Evolutionary conservation across 306 rosid genomes (phyloP), one percentile per base, ranked within the genome.

Genomic region (Cicer judaicum): DNA sequence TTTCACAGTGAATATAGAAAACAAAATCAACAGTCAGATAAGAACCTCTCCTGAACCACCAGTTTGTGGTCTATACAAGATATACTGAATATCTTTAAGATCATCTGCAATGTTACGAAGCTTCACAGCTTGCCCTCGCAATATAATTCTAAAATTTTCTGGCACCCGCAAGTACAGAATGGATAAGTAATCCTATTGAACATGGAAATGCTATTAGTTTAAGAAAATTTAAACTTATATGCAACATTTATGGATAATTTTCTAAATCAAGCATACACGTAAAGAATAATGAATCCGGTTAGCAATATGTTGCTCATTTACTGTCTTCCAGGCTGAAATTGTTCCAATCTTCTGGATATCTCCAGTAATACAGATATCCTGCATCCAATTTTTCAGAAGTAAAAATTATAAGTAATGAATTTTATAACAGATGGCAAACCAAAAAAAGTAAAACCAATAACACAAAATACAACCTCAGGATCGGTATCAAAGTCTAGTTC

Each of bases 91-190:
- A 84, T 47, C 73, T 73, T 83, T 85, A 57, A 93, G 91, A 86
- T 93, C 93, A 63, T 89, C 79, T 6, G 89, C 98, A 78, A 88
- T 80, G 76, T 88, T 93, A 74, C 82, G 96, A 46, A 77, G 91
- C 79, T 80, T 73, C 87, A 91, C 92, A 72, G 71, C 85, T 84
- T 66, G 47, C 49, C 98, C 96, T 3, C 96, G 86, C 75, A 93
- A 82, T 76, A 88, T 65, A 68, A 93, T 83, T 19, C 73, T 87
- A 80, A 93, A 93, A 64, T 44, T 65, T 70, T 69, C 84, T 5
- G 96, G 89, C 8, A 84, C 63, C 64, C 86, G 78, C 91, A 93
- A 83, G 90, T 91, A 93, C 86, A 93, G 85, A 78, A 93, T 91
- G 74, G 98, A 93, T 84, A 83, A 74, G 85, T 93, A 93, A 54